phyloP scores from a whole-genome alignment of 306 rosid genomes.

The Quercus robur region DNA sequence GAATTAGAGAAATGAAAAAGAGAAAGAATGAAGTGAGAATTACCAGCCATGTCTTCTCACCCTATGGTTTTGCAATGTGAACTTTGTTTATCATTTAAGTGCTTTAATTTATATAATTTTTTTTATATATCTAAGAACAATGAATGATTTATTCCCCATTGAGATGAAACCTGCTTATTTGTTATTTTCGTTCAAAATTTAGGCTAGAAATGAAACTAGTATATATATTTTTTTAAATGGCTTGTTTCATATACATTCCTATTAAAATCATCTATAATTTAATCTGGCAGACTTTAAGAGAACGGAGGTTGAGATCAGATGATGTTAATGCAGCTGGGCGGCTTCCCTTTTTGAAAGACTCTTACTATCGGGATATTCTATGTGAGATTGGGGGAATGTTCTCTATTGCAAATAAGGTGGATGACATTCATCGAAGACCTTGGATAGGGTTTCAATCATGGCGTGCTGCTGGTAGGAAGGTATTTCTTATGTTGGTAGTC shows the following conservation, averaged over 20 bases:
- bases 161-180: not conserved
- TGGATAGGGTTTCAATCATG: conserved; percentile 99
- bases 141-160: not conserved
- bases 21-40: not conserved
- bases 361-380: conserved; percentile 63
- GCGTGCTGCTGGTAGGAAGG: conserved; percentile 99
- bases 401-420: conserved; percentile 85
- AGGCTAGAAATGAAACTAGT: not conserved
- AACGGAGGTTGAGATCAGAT: conserved; percentile 78
- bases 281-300: conserved; percentile 71
- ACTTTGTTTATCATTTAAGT: conserved; percentile 3
- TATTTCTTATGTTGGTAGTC: conserved; percentile 43
- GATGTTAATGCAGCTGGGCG: conserved; percentile 85
- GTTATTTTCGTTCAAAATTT: not conserved
- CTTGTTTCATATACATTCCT: not conserved
- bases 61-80: not conserved
- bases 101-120: not conserved
- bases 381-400: conserved; percentile 98
- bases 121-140: not conserved
- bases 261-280: conserved; percentile 9
- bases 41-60: not conserved
- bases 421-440: conserved; percentile 79
- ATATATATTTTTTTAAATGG: not conserved
- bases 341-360: conserved; percentile 71
- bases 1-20: not conserved